Base-by-base conservation (phyloP, 2,329 filamentous ascomycete genomes). In the Apiospora marii region DNA sequence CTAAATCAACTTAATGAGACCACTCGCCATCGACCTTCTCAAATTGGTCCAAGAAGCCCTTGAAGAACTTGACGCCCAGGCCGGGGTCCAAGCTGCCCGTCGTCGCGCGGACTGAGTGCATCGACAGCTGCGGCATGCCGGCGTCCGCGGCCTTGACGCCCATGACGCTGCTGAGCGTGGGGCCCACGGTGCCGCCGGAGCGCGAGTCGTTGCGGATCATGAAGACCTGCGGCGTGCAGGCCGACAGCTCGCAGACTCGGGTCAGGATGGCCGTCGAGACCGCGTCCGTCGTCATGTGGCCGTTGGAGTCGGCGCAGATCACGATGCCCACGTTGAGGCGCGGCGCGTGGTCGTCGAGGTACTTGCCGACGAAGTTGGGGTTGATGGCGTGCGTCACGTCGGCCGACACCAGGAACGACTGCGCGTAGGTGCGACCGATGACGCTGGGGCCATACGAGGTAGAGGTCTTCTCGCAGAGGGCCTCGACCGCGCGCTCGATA, bases 331-430 rank as follows among this genome's bases (percentile, higher is more conserved):
- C 90, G 81, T 99, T 99, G 71, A 99, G 89, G 73, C 93, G 90
- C 0, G 96, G 96, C 2, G 94, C 88, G 84, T 99, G 96, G 78
- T 94, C 92, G 72, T 93, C 89, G 24, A 98, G 91, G 84, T 98
- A 98, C 41, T 89, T 90, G 75, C 88, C 88, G 0, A 94, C 85
- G 86, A 98, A 99, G 85, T 98, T 98, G 73, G 96, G 96, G 85
- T 98, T 96, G 12, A 95, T 93, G 53, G 96, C 94, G 83, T 98
- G 96, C 6, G 92, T 96, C 72, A 99, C 96, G 80, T 99, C 96
- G 34, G 94, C 94, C 1, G 94, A 97, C 72, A 98, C 89, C 74
- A 98, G 88, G 89, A 98, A 98, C 24, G 93, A 97, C 82, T 94
- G 94, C 67, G 96, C 95, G 77, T 95, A 96, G 0, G 95, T 98